A percentile compares a stretch with the other conserved stretches of the same genome.
Evolutionary conservation across 495 filamentous ascomycete species (phyloP).

Genomic region (Talaromyces trachyspermus): DNA sequence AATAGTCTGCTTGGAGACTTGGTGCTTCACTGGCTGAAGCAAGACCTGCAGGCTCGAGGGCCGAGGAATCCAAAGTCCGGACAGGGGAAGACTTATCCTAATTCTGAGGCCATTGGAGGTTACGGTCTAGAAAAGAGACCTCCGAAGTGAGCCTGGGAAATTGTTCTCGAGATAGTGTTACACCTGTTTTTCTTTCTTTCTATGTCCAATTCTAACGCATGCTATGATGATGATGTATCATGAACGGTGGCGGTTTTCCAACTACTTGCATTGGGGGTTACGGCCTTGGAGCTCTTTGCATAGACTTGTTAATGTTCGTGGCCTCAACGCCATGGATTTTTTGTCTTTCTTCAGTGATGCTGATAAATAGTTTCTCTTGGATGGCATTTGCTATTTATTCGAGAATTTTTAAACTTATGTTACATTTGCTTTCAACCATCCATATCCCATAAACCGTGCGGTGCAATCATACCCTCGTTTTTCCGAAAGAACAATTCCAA

Average conservation of each 20-base stretch:
- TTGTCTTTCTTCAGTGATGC: too few species aligned
- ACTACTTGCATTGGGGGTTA: conserved; percentile 10
- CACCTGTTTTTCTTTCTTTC: not conserved
- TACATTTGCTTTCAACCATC: too few species aligned
- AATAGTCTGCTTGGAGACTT: conserved; percentile 76
- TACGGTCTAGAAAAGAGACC: conserved; percentile 67
- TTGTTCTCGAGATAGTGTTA: not conserved
- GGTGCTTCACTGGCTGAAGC: conserved; percentile 78
- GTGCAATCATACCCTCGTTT: too few species aligned
- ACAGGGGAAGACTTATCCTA: conserved; percentile 66
- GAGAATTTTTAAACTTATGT: too few species aligned
- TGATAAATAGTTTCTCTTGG: too few species aligned
- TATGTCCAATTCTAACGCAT: not conserved
- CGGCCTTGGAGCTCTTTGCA: conserved; percentile 2
- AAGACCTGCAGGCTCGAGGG: conserved; percentile 74
- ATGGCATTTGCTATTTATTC: too few species aligned
- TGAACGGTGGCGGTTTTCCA: not conserved
- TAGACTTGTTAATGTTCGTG: conserved; percentile 9
- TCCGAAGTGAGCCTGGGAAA: conserved; percentile 2
- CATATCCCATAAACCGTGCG: too few species aligned
- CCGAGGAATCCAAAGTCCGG: conserved; percentile 55
- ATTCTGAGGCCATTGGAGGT: conserved; percentile 61
- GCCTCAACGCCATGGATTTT: conserved; percentile 11
- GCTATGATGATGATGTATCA: not conserved
- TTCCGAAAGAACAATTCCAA: too few species aligned